Percentiles rank a stretch among this genome's conserved stretches.
Conservation (phyloP, 1,139 yeast species). For the Suhomyces bokatorum region DNA sequence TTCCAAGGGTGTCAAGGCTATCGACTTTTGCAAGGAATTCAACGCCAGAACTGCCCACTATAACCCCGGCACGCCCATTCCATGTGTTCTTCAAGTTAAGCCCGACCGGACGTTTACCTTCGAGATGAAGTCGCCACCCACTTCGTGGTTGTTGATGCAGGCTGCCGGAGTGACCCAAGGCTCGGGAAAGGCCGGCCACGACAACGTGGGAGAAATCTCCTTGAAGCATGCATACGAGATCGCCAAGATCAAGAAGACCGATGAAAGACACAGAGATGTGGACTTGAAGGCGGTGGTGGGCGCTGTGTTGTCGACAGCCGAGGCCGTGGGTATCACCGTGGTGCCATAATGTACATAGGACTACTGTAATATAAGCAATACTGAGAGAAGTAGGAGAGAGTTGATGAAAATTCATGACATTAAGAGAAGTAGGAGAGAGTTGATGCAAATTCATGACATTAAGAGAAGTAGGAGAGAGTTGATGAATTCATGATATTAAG, state of each 20-base stretch:
- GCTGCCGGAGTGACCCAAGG: conserved; percentile 88
- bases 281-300: conserved; percentile 79
- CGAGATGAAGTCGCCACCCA: conserved; percentile 89
- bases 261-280: conserved; percentile 70
- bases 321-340: conserved; percentile 81
- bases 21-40: conserved; percentile 97
- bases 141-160: conserved; percentile 80
- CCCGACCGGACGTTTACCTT: conserved; percentile 92
- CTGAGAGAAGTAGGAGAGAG: not conserved
- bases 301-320: conserved; percentile 82
- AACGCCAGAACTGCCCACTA: conserved; percentile 92
- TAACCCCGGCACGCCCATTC: conserved; percentile 85
- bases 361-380: conserved; percentile 1
- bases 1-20: conserved; percentile 97
- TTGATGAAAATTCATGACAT: no score
- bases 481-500: no score
- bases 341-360: conserved; percentile 46
- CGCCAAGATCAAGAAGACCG: conserved; percentile 90
- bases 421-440: no score
- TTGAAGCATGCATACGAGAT: conserved; percentile 92
- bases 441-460: no score
- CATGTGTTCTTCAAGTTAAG: conserved; percentile 77
- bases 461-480: no score
- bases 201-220: conserved; percentile 67
- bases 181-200: conserved; percentile 52